Base-by-base conservation (phyloP, 148 eudicot genomes). In the Camellia sinensis region DNA sequence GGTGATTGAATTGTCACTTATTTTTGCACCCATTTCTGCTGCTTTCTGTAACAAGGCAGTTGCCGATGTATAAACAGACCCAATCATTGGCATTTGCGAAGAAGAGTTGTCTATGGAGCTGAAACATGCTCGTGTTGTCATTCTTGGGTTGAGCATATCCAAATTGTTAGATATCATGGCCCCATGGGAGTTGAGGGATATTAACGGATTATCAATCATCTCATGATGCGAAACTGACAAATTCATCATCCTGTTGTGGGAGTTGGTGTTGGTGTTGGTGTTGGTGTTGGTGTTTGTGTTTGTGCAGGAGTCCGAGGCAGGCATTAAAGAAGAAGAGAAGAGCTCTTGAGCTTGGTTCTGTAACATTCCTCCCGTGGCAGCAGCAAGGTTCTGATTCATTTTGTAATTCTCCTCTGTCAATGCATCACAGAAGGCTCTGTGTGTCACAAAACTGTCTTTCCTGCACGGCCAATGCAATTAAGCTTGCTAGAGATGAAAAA, bases 391-490 rank as follows among this genome's bases (percentile, higher is more conserved):
- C 54, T 82, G 87, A 62, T 85, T 82, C 81, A 73, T 77, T 72
- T 71, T 86, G 72, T 74, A 65, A 29, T 78, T 86, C 64, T 84
- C 89, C 52, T 83, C 89, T 0, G 82, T 73, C 29, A 86, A 61
- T 0, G 88, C 86, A 46, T 86, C 88, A 19, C 88, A 86, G 74
- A 83, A 86, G 59, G 88, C 88, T 79, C 88, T 76, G 77, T 86
- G 86, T 5, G 88, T 86, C 14, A 86, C 84, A 15, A 86, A 86
- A 45, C 88, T 86, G 41, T 86, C 89, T 74, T 79, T 83, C 82
- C 89, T 86, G 85, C 75, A 86, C 21, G 21, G 5, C 56, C 14
- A 67, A 21, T 45, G 13, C 18, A 0, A 5, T 29, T 29, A 29
- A 29, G 37, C 37, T 29, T 29, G 11, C 12, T 53, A 17, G 73